A percentile compares a stretch with the other conserved stretches of the same genome.
Evolutionary conservation across 129 eudicot species (phyloP).

Genomic region (Chrysanthemum lavandulifolium): DNA sequence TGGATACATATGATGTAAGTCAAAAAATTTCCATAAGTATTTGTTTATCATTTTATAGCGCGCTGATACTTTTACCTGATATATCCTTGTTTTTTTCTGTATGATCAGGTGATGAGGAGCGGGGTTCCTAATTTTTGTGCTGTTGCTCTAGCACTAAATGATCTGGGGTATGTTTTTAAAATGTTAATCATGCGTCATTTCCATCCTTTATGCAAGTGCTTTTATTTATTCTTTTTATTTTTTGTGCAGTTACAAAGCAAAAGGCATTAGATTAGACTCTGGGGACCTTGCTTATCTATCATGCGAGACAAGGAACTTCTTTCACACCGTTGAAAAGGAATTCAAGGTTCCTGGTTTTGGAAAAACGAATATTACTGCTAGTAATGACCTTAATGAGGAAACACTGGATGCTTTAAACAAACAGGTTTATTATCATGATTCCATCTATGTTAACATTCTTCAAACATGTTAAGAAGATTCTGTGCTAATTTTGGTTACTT

Average conservation of each 20-base stretch:
- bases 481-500: not conserved
- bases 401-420: constrained; percentile 97
- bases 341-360: constrained; percentile 74
- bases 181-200: constrained; percentile 4
- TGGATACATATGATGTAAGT: constrained; percentile 98
- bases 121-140: constrained; percentile 98
- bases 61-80: not conserved
- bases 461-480: not conserved
- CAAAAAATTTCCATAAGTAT: not conserved
- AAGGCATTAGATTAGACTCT: constrained; percentile 89
- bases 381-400: constrained; percentile 97
- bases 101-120: constrained; percentile 78
- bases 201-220: not conserved
- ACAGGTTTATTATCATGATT: constrained; percentile 54
- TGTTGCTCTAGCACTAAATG: constrained; percentile 91
- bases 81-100: constrained; percentile 20
- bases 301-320: constrained; percentile 81
- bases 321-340: constrained; percentile 70
- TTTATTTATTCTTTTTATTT: not conserved
- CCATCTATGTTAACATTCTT: not conserved
- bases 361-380: constrained; percentile 72
- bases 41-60: not conserved
- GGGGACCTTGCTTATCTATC: constrained; percentile 98
- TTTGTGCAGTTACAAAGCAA: constrained; percentile 76
- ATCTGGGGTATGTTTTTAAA: constrained; percentile 67